Conservation (phyloP, 139 green algal genomes). For the Chlamydomonas incerta region DNA sequence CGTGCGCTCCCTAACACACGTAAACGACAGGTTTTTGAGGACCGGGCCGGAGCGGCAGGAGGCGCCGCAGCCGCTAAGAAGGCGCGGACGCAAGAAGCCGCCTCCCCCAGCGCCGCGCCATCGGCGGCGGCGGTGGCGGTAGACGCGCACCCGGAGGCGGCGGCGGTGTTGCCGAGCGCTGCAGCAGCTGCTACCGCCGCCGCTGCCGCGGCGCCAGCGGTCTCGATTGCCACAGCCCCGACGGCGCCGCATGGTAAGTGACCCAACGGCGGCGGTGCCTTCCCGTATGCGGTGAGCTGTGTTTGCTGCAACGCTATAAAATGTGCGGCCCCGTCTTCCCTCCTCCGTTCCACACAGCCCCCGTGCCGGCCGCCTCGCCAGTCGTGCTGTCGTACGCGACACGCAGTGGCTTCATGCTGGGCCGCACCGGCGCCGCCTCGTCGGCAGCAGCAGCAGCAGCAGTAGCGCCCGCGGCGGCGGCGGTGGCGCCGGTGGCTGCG, state of each 20-base stretch:
- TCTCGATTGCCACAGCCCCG: too few species aligned
- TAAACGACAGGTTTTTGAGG: slow-evolving; percentile 9
- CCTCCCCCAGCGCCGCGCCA: not conserved
- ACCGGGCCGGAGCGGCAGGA: not conserved
- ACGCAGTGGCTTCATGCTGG: not conserved
- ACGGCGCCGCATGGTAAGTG: too few species aligned
- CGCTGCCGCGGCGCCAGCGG: too few species aligned
- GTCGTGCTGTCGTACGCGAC: slow-evolving; percentile 26
- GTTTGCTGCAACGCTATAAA: too few species aligned
- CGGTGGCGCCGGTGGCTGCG: too few species aligned
- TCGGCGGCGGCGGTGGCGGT: not conserved
- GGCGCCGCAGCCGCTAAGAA: not conserved
- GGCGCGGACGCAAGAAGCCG: too few species aligned
- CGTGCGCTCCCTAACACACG: not conserved
- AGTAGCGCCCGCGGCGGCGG: too few species aligned
- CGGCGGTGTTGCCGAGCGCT: too few species aligned
- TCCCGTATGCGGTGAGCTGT: too few species aligned
- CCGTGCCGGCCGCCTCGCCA: not conserved
- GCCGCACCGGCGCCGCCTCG: not conserved
- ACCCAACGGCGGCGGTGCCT: too few species aligned
- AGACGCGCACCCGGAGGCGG: too few species aligned
- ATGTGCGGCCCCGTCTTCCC: not conserved
- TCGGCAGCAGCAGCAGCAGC: not conserved
- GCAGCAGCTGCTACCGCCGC: too few species aligned
- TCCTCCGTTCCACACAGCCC: not conserved